Conservation (phyloP, 805 yeast genomes). For the Jamesozyma piceae region DNA sequence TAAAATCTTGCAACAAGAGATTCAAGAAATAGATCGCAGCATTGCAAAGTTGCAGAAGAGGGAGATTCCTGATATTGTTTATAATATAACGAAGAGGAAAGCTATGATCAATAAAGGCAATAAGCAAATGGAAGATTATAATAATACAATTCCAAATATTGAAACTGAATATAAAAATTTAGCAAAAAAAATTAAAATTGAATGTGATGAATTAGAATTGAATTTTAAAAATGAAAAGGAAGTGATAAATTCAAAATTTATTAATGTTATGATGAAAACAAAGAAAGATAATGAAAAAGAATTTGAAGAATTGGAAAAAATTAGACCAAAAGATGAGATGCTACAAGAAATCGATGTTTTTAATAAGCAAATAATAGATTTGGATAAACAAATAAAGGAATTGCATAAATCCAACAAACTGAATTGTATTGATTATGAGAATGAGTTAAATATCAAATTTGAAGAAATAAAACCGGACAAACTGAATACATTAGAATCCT, state of each 20-base stretch:
- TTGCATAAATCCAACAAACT: neutral
- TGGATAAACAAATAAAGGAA: neutral
- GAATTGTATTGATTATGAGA: neutral
- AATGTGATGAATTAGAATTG: neutral
- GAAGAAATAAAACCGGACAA: neutral
- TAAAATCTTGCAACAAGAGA: slow-evolving; percentile 1
- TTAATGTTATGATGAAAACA: slow-evolving; percentile 16
- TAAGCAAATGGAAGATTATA: slow-evolving; percentile 11
- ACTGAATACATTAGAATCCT: neutral
- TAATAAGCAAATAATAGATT: neutral
- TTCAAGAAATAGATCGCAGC: slow-evolving; percentile 2
- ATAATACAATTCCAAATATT: slow-evolving; percentile 2
- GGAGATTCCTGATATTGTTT: slow-evolving; percentile 21
- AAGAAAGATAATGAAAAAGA: slow-evolving; percentile 13
- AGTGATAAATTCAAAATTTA: slow-evolving; percentile 1
- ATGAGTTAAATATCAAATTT: neutral
- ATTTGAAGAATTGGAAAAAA: slow-evolving; percentile 14
- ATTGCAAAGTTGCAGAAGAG: slow-evolving; percentile 7
- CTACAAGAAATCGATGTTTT: slow-evolving; percentile 2
- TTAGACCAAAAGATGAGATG: slow-evolving; percentile 18
- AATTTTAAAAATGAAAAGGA: neutral
- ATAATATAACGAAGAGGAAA: slow-evolving; percentile 20
- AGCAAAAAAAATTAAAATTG: neutral
- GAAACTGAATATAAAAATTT: neutral
- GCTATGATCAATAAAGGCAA: slow-evolving; percentile 15